Evolutionary conservation across 192 early-diverging fungal genomes (phyloP).

Genomic region (Lunasporangiospora selenospora): DNA sequence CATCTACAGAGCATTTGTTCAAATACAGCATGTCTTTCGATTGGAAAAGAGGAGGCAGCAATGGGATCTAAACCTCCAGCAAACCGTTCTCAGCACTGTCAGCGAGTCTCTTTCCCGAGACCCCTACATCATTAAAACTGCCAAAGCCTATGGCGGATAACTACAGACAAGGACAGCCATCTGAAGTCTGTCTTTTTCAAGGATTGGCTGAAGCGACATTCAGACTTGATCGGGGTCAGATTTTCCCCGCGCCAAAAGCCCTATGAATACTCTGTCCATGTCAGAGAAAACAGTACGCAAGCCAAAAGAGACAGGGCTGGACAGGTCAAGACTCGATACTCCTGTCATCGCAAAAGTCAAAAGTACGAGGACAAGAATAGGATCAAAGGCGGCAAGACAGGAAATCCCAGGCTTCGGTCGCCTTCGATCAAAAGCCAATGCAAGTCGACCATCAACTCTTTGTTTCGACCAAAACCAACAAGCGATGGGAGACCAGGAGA

Average conservation of each 20-base stretch:
- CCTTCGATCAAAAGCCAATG: not conserved
- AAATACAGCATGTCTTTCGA: not conserved
- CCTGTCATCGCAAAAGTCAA: slow-evolving; percentile 6
- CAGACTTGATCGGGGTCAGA: not conserved
- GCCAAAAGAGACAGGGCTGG: not conserved
- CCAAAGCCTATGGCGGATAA: too few relatives aligned
- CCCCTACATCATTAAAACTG: too few relatives aligned
- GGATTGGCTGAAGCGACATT: slow-evolving; percentile 5
- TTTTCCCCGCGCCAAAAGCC: not conserved
- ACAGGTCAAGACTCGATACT: not conserved
- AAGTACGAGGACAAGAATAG: not conserved
- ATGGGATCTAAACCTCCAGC: too few relatives aligned
- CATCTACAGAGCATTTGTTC: not conserved
- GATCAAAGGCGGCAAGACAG: slow-evolving; percentile 6
- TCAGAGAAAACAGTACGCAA: not conserved
- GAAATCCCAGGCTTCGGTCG: not conserved
- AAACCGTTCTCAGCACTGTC: too few relatives aligned
- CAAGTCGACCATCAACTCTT: slow-evolving; percentile 12
- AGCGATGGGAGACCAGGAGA: not conserved
- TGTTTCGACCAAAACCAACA: not conserved
- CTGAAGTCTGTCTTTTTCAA: slow-evolving; percentile 1
- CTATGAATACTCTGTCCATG: not conserved
- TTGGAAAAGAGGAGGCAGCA: not conserved
- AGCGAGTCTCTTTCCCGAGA: too few relatives aligned
- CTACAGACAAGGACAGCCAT: too few relatives aligned